Percentiles rank a stretch among this genome's conserved stretches.
These are phyloP conservation scores for Candida yuanshanica DNA, from an alignment of 805 yeast genomes.

Conservation along the genomic window DNA sequence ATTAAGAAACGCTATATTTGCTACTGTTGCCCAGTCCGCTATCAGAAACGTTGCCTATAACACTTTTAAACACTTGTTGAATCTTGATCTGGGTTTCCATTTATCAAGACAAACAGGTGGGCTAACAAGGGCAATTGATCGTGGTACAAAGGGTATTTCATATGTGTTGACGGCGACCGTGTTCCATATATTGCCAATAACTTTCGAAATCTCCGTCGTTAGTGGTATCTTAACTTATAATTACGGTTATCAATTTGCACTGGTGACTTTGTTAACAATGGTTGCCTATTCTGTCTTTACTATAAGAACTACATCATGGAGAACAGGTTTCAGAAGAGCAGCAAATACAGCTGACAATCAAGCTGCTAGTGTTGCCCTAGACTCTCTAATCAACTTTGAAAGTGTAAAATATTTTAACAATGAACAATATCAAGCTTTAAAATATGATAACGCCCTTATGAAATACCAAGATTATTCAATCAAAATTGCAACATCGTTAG, in stretches of 20 bases:
- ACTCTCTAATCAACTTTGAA: constrained; percentile 89
- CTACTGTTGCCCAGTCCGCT: constrained; percentile 91
- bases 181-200: constrained; percentile 91
- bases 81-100: constrained; percentile 86
- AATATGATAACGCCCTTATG: constrained; percentile 70
- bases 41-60: constrained; percentile 84
- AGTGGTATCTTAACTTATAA: constrained; percentile 92
- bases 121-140: constrained; percentile 88
- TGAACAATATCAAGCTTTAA: constrained; percentile 70
- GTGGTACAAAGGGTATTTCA: constrained; percentile 96
- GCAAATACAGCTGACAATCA: constrained; percentile 92
- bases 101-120: constrained; percentile 93
- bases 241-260: constrained; percentile 85
- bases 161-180: constrained; percentile 93
- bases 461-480: constrained; percentile 65
- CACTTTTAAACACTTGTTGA: constrained; percentile 78
- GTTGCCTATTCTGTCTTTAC: constrained; percentile 83
- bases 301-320: constrained; percentile 90
- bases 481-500: constrained; percentile 79
- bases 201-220: constrained; percentile 88
- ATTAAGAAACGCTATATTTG: constrained; percentile 90
- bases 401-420: constrained; percentile 93
- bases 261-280: constrained; percentile 85
- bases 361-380: constrained; percentile 93
- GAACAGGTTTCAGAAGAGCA: constrained; percentile 83